Evolutionary conservation across 169 alveolate genomes (phyloP), one percentile per base, ranked within the genome.

Genomic region (Plasmodium reichenowi): DNA sequence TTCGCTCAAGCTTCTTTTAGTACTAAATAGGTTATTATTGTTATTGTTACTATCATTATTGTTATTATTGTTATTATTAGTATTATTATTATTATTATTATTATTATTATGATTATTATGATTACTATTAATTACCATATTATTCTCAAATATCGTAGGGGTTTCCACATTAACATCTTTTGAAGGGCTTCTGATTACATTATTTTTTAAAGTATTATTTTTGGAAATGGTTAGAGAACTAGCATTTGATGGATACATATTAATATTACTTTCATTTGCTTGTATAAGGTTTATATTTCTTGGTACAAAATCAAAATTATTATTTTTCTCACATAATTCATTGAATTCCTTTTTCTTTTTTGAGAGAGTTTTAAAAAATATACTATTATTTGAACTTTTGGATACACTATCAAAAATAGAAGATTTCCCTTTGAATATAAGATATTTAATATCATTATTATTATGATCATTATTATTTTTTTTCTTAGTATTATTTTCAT

Each of bases 391-490:
- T 17, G 89, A 76, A 58, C 80, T 78, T 62, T 9, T 52, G 0
- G 89, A 78, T 15, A 78, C 64, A 24, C 89, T 64, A 50, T 78
- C 59, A 13, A 78, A 78, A 45, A 78, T 64, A 43, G 68, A 45
- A 5, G 54, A 22, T 24, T 83, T 83, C 9, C 43, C 50, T 4
- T 80, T 48, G 2, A 13, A 17, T 20, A 24, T 20, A 63, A 7
- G 29, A 13, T 22, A 24, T 38, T 38, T 38, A 38, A 38, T 38
- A n/a, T 66, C 74, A 8, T 45, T 59, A 64, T 20, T 71, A n/a
- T 45, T 22, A 72, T 54, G 45, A 17, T 66, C 22, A 64, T 22
- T 26, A 10, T 6, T 29, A 43, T 66, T 56, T 3, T 10, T 58
- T 2, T 1, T 12, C n/a, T 12, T 9, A 4, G 10, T 43, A 20